Evolutionary conservation across 495 filamentous ascomycete genomes (phyloP).

Genomic region (Hyaloscypha bicolor): DNA sequence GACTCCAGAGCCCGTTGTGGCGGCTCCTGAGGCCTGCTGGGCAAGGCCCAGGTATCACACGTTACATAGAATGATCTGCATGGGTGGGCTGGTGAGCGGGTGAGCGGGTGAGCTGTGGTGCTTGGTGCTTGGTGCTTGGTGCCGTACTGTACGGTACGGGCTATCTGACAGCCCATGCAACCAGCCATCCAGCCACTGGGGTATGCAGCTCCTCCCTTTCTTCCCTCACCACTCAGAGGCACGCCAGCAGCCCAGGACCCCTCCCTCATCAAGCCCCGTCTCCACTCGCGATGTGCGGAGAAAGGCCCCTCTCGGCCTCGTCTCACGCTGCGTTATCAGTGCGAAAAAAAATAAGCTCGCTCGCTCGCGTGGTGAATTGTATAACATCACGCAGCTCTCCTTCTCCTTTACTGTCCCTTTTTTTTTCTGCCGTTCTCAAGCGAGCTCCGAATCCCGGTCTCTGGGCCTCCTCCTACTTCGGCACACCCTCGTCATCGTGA

Average conservation of each 20-base stretch:
- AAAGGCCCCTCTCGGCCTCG: neutral
- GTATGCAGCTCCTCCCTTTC: neutral
- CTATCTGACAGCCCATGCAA: slow-evolving; percentile 8
- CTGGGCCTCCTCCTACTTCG: neutral
- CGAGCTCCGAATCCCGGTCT: neutral
- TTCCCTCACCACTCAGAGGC: neutral
- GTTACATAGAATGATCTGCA: slow-evolving; percentile 18
- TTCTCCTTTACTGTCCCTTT: neutral
- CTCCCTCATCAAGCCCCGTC: neutral
- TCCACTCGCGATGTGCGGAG: slow-evolving; percentile 15
- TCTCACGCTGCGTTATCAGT: neutral
- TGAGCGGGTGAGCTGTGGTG: no score
- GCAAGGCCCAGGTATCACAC: slow-evolving; percentile 12
- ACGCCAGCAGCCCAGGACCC: neutral
- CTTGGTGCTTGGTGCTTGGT: no score
- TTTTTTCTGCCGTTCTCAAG: neutral
- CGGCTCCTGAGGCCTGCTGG: neutral
- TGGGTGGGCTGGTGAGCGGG: neutral
- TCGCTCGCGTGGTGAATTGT: neutral
- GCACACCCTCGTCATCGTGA: neutral
- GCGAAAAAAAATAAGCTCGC: neutral
- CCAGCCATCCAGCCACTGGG: slow-evolving; percentile 19
- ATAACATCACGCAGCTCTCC: neutral
- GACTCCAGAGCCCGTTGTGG: no score
- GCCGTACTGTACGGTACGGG: no score